Evolutionary conservation across 176 grass and related monocot species (phyloP).

Genomic region (Ampelocalamus luodianensis): DNA sequence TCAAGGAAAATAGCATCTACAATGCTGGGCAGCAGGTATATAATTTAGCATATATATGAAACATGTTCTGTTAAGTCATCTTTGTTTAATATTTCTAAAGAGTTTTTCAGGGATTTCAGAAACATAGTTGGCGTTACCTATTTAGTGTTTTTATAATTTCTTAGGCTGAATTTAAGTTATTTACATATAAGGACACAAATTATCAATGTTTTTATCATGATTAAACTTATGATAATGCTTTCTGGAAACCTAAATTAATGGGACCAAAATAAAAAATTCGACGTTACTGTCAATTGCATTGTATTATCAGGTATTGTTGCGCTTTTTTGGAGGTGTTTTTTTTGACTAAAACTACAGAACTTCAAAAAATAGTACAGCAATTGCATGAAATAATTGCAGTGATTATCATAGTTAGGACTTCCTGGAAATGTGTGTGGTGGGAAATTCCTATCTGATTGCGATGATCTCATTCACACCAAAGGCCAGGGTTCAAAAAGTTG

Average conservation of each 20-base stretch:
- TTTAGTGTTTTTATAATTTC: too few species aligned
- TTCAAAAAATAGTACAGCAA: background rate
- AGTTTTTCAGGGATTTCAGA: background rate
- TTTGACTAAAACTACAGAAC: background rate
- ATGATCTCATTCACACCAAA: background rate
- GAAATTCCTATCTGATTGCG: background rate
- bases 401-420: background rate
- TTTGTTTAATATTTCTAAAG: background rate
- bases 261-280: background rate
- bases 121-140: background rate
- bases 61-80: conserved; percentile 1
- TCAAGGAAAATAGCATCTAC: conserved; percentile 85
- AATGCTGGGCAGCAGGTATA: conserved; percentile 70
- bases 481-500: too few species aligned
- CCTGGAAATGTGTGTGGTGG: background rate
- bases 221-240: background rate
- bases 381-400: background rate
- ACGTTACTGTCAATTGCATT: too few species aligned
- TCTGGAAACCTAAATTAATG: background rate
- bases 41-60: conserved; percentile 21
- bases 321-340: background rate
- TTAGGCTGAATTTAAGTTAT: background rate
- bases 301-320: background rate
- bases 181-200: background rate
- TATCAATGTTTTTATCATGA: too few species aligned